Base-by-base conservation (phyloP, 2,329 filamentous ascomycete species). In the Aspergillus ustus region DNA sequence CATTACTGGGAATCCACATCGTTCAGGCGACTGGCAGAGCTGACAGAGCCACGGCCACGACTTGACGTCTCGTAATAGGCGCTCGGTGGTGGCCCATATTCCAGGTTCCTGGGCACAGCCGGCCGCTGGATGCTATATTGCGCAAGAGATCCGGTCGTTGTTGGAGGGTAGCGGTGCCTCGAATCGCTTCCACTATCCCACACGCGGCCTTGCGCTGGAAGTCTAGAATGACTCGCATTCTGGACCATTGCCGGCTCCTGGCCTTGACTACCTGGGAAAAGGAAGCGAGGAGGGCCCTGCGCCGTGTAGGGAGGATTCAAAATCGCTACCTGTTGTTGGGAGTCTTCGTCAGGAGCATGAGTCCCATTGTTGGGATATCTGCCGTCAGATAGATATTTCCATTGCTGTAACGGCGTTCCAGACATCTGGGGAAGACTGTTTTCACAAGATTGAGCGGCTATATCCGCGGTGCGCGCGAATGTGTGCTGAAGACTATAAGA, bases 1-100 rank as follows among this genome's bases (percentile, higher is more conserved):
- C 52, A 28, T 73, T 75, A 75, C 73, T 72, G 70, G 61, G 72
- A 75, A 52, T 75, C 73, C 66, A 70, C 57, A 61, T 75, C 73
- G 63, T 68, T 69, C 53, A 67, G 60, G 57, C 69, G 68, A 57
- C 65, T 63, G 28, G 45, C 61, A 59, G 70, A 69, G 61, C 67
- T 63, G 55, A 69, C 65, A 55, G 67, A 70, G 25, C 68, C 69
- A 49, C 68, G 67, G 44, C 66, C 60, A 55, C 68, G 66, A 59
- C 55, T 70, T 45, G 64, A 60, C 53, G 62, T 60, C 55, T 73
- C 70, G 52, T 69, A 64, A 29, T 69, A 69, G 7, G 63, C 57
- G 43, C 50, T 66, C 31, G 60, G 62, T 61, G 59, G 59, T 7
- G 55, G 60, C 5, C 54, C 61, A 51, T 65, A 55, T 51, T 73